A percentile compares a stretch with the other conserved stretches of the same genome.
These are phyloP conservation scores for Trichoderma sp. DNA, from an alignment of 2,329 filamentous ascomycete species.

Conservation along the genomic window DNA sequence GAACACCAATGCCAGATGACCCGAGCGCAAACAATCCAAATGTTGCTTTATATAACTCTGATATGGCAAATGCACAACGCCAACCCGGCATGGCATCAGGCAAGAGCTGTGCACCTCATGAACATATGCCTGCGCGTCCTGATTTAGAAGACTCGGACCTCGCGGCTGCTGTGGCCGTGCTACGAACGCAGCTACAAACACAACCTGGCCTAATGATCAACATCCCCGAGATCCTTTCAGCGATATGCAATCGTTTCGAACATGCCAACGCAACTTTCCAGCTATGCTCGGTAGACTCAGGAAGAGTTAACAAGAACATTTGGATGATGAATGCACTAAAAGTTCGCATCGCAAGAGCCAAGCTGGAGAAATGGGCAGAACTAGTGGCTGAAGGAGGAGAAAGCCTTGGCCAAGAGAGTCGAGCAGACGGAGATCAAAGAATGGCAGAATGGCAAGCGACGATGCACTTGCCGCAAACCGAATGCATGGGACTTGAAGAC, in stretches of 20 bases:
- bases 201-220: constrained; percentile 53
- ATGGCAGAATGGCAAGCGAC: constrained; percentile 30
- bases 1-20: constrained; percentile 36
- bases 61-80: constrained; percentile 29
- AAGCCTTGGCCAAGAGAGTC: constrained; percentile 31
- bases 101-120: not conserved
- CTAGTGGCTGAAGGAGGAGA: constrained; percentile 46
- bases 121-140: constrained; percentile 28
- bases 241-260: constrained; percentile 49
- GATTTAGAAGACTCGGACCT: constrained; percentile 45
- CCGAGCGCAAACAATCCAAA: constrained; percentile 33
- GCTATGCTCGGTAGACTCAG: constrained; percentile 38
- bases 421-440: constrained; percentile 10
- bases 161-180: constrained; percentile 45
- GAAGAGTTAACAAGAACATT: constrained; percentile 48
- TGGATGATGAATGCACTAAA: constrained; percentile 56
- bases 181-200: constrained; percentile 48
- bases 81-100: not conserved
- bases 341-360: constrained; percentile 50
- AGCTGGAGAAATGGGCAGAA: constrained; percentile 53
- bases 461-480: constrained; percentile 11
- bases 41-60: constrained; percentile 33
- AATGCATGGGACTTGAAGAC: constrained; percentile 12
- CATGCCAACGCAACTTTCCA: constrained; percentile 46
- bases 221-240: constrained; percentile 48